Evolutionary conservation across 2,329 filamentous ascomycete genomes (phyloP).

Genomic region (Penicillium sp.): DNA sequence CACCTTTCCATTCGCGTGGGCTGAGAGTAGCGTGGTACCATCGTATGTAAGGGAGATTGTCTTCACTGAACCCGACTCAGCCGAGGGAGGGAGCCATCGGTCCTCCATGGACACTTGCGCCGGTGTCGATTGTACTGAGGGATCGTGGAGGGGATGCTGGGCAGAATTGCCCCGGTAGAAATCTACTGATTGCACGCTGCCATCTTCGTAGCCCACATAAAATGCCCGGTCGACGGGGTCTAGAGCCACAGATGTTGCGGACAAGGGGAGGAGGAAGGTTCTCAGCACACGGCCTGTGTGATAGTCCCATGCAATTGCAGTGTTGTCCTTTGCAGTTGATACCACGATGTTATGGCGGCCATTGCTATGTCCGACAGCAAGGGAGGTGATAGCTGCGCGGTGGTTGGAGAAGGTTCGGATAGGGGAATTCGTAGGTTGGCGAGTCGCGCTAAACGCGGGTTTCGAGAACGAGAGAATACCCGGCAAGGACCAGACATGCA

Average conservation of each 20-base stretch:
- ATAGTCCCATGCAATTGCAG: constrained; percentile 91
- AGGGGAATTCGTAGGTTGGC: constrained; percentile 59
- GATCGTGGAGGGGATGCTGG: constrained; percentile 38
- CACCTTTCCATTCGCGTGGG: constrained; percentile 76
- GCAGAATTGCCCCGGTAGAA: constrained; percentile 59
- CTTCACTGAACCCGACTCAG: constrained; percentile 64
- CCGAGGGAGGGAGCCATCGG: constrained; percentile 54
- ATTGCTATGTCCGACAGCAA: constrained; percentile 64
- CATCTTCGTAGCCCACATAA: constrained; percentile 77
- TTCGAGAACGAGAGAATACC: constrained; percentile 65
- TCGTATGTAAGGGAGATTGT: constrained; percentile 78
- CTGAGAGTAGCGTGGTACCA: constrained; percentile 74
- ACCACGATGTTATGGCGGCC: constrained; percentile 78
- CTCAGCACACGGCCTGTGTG: constrained; percentile 72
- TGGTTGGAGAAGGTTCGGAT: constrained; percentile 73
- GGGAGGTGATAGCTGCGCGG: constrained; percentile 50
- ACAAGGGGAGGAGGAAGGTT: constrained; percentile 75
- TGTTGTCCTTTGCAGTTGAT: constrained; percentile 81
- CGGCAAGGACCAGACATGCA: constrained; percentile 87
- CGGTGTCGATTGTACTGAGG: constrained; percentile 40
- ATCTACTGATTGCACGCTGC: constrained; percentile 75
- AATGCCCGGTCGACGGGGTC: constrained; percentile 82
- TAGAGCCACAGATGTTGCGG: constrained; percentile 69
- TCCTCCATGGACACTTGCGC: constrained; percentile 44
- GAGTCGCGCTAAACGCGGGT: constrained; percentile 41